phyloP scores from a whole-genome alignment of 257 asterid genomes.

The Apocynum venetum region DNA sequence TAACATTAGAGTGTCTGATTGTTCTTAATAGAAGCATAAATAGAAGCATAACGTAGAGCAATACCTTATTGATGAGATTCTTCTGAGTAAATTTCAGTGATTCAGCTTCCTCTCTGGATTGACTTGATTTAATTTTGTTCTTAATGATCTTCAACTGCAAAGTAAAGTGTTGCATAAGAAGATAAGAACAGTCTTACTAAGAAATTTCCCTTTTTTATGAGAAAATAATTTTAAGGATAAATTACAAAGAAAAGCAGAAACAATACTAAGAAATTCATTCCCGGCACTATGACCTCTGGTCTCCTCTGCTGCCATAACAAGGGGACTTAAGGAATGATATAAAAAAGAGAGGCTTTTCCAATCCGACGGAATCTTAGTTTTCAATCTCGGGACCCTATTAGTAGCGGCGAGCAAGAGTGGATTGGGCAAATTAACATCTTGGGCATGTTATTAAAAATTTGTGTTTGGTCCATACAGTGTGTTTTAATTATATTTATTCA shows the following conservation, averaged over 20 bases:
- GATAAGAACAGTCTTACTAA: constrained; percentile 4
- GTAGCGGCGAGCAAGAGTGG: too few relatives aligned
- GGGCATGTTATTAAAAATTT: not conserved
- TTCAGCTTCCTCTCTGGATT: constrained; percentile 80
- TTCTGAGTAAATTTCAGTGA: constrained; percentile 74
- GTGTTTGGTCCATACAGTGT: not conserved
- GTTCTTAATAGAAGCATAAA: too few relatives aligned
- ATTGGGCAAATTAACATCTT: not conserved
- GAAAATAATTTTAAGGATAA: not conserved
- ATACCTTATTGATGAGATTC: constrained; percentile 76
- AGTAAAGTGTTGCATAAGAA: constrained; percentile 5
- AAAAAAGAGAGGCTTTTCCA: too few relatives aligned
- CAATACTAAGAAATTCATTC: not conserved
- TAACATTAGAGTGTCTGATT: not conserved
- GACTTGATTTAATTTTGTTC: constrained; percentile 54
- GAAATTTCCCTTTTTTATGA: not conserved
- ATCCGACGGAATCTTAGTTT: too few relatives aligned
- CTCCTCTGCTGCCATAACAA: too few relatives aligned
- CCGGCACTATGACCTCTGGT: too few relatives aligned
- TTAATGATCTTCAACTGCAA: constrained; percentile 68
- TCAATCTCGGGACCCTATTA: too few relatives aligned
- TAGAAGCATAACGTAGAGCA: constrained; percentile 6
- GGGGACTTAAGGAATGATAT: too few relatives aligned
- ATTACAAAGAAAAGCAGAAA: not conserved
- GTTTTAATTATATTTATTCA: too few relatives aligned